Percentiles rank a stretch among this genome's conserved stretches.
Evolutionary conservation across 169 alveolate genomes (phyloP).

Genomic region (Plasmodium sp.): DNA sequence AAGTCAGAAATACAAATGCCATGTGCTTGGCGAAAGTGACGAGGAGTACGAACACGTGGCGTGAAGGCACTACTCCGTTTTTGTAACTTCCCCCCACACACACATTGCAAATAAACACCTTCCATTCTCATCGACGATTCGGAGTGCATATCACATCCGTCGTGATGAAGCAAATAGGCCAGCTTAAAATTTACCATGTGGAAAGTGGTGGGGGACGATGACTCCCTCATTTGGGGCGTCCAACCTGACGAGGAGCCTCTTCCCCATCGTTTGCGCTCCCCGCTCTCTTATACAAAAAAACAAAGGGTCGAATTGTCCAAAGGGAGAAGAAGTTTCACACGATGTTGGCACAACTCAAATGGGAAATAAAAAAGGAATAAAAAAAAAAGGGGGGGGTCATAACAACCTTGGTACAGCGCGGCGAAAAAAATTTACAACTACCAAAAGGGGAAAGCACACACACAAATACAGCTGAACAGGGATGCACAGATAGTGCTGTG

Average conservation of each 20-base stretch:
- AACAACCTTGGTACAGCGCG: not conserved
- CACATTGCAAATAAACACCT: not conserved
- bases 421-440: not conserved
- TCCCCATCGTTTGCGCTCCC: not conserved
- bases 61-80: not conserved
- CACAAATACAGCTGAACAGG: not conserved
- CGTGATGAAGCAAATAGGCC: not conserved
- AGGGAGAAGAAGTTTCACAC: not conserved
- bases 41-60: conserved; percentile 20
- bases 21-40: conserved; percentile 16
- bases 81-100: not conserved
- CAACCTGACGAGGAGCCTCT: not conserved
- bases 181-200: not conserved
- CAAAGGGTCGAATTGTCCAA: conserved; percentile 3
- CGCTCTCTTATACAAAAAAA: not conserved
- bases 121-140: not conserved
- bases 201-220: not conserved
- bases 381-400: not conserved
- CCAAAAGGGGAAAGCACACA: not conserved
- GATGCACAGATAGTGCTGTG: not conserved
- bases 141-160: not conserved
- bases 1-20: conserved; percentile 12
- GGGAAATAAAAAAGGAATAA: not conserved
- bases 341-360: conserved; percentile 7
- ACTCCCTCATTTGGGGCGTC: not conserved